A percentile compares a stretch with the other conserved stretches of the same genome.
Evolutionary conservation across 345 rosid genomes (phyloP).

Genomic region (Heritiera fomes): DNA sequence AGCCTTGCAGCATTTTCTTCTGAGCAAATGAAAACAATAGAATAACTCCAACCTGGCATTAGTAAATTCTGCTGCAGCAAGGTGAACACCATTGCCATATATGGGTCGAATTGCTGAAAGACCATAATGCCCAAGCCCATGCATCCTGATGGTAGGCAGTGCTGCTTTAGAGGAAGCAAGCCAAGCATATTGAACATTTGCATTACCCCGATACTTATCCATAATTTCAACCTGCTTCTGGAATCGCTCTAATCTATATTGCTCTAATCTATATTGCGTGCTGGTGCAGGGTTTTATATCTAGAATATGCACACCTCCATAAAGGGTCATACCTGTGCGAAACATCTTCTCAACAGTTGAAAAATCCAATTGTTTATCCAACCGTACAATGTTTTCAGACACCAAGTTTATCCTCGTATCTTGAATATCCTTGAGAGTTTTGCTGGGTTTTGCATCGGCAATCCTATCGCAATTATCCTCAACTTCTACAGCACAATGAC

Average conservation of each 20-base stretch:
- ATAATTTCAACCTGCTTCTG: conserved; percentile 75
- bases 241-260: conserved; percentile 67
- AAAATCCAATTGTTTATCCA: conserved; percentile 39
- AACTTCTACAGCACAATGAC: conserved; percentile 34
- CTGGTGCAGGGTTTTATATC: conserved; percentile 50
- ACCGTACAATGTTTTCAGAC: conserved; percentile 8
- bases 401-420: conserved; percentile 20
- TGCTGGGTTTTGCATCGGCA: conserved; percentile 43
- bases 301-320: conserved; percentile 46
- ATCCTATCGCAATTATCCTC: conserved; percentile 51
- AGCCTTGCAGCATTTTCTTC: not conserved
- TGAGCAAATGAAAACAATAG: not conserved
- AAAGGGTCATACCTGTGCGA: conserved; percentile 45
- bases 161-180: conserved; percentile 66
- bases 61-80: conserved; percentile 55
- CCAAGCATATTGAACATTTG: conserved; percentile 86
- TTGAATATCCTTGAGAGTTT: conserved; percentile 36
- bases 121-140: conserved; percentile 74
- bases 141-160: conserved; percentile 41
- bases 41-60: conserved; percentile 54
- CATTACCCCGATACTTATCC: conserved; percentile 66
- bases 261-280: conserved; percentile 53
- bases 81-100: conserved; percentile 80
- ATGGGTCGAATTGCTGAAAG: conserved; percentile 47
- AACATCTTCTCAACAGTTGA: conserved; percentile 53